Conservation (phyloP, 1,139 yeast genomes). For the Arxiozyma slooffiae region DNA sequence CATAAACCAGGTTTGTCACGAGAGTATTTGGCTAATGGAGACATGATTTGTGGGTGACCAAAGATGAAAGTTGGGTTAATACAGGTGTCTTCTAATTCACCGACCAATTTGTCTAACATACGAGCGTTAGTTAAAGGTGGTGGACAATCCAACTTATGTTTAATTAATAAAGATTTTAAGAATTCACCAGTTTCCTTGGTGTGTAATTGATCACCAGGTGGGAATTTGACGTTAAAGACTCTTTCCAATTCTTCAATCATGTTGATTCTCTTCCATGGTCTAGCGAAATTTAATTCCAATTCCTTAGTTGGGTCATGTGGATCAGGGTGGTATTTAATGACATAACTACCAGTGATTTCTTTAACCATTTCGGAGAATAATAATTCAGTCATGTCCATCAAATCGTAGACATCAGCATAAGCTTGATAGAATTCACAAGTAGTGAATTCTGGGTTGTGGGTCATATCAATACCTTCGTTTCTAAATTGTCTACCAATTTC, state of each 20-base stretch:
- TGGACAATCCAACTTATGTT: conserved; percentile 79
- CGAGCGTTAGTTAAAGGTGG: conserved; percentile 98
- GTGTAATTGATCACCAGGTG: conserved; percentile 90
- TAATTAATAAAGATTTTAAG: conserved; percentile 68
- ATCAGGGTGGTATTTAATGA: conserved; percentile 81
- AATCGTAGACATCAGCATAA: conserved; percentile 57
- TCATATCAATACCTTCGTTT: conserved; percentile 92
- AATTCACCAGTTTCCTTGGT: conserved; percentile 88
- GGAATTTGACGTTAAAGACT: conserved; percentile 78
- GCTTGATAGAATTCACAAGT: conserved; percentile 89
- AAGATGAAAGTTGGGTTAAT: conserved; percentile 96
- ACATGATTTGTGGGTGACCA: conserved; percentile 99
- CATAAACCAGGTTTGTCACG: conserved; percentile 88
- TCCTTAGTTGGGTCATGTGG: conserved; percentile 66
- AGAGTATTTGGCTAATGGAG: conserved; percentile 95
- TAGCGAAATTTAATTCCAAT: conserved; percentile 71
- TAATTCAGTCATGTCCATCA: conserved; percentile 94
- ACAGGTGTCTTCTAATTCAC: conserved; percentile 86
- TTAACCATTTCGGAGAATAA: conserved; percentile 96
- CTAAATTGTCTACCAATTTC: conserved; percentile 99
- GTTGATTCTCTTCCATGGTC: conserved; percentile 98
- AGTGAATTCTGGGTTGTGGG: conserved; percentile 93
- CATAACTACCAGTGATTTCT: conserved; percentile 82
- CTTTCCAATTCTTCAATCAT: conserved; percentile 95
- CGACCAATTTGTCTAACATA: conserved; percentile 96